Conservation (phyloP, 495 filamentous ascomycete genomes). For the Chaetomium tenue region DNA sequence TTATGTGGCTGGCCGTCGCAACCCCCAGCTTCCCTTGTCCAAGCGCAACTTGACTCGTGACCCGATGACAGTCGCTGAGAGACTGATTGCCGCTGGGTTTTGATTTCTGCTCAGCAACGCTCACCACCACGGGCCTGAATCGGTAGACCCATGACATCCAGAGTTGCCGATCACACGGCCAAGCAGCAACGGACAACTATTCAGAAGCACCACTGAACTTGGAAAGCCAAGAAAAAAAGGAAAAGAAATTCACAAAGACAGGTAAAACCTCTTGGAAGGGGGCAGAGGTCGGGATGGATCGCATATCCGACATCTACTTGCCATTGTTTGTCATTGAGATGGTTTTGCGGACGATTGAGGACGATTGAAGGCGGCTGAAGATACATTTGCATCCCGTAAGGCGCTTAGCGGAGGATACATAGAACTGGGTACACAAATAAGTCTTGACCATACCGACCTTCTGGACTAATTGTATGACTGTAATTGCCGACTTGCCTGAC, state of each 20-base stretch:
- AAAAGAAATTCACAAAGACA: not conserved
- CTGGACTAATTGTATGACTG: not conserved
- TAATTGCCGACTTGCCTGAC: not conserved
- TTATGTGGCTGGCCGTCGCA: constrained; percentile 18
- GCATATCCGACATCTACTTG: not conserved
- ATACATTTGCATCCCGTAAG: not conserved
- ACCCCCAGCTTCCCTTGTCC: constrained; percentile 7
- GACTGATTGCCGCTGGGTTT: constrained; percentile 16
- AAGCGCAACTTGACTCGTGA: constrained; percentile 11
- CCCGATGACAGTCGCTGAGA: constrained; percentile 17
- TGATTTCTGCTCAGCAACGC: constrained; percentile 5
- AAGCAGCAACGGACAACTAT: not conserved
- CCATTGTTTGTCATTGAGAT: constrained; percentile 1
- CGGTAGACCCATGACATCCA: not conserved
- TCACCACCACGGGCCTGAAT: not conserved
- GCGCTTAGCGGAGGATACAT: not conserved
- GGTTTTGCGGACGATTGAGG: not conserved
- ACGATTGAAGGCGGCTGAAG: not conserved
- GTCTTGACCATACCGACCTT: not conserved
- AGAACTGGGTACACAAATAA: not conserved
- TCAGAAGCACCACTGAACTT: not conserved
- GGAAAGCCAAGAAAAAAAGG: not conserved
- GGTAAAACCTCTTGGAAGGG: constrained; percentile 1
- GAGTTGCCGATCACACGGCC: not conserved
- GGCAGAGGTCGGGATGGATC: constrained; percentile 10